These are phyloP conservation scores for Talaromyces verruculosus DNA, from an alignment of 2,329 filamentous ascomycete species.

Conservation along the genomic window DNA sequence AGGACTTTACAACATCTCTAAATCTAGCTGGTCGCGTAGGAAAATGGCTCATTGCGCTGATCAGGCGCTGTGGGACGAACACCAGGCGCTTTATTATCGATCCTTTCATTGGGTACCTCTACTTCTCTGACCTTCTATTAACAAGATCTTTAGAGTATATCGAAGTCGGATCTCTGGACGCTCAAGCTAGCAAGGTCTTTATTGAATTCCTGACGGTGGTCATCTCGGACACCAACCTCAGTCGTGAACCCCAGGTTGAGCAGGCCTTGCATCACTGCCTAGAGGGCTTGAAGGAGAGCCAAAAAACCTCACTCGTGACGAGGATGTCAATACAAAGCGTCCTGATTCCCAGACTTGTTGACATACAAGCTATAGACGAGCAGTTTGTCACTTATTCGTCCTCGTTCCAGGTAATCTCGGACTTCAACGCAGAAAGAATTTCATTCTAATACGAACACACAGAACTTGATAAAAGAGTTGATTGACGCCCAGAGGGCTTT, in stretches of 20 bases:
- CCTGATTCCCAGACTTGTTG: conserved; percentile 29
- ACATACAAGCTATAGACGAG: conserved; percentile 26
- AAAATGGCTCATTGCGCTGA: conserved; percentile 32
- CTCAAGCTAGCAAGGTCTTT: conserved; percentile 31
- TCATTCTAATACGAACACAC: neutral
- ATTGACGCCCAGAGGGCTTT: conserved; percentile 3
- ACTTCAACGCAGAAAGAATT: neutral
- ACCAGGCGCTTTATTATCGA: conserved; percentile 24
- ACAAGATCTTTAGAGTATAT: conserved; percentile 26
- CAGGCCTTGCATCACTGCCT: conserved; percentile 32
- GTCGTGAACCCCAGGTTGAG: conserved; percentile 32
- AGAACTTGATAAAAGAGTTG: conserved; percentile 3
- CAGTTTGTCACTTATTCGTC: conserved; percentile 28
- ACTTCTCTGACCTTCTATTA: conserved; percentile 27
- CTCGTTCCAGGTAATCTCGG: conserved; percentile 34
- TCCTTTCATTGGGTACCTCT: conserved; percentile 32
- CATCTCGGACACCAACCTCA: conserved; percentile 28
- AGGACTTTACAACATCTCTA: conserved; percentile 36
- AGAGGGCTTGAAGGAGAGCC: conserved; percentile 28
- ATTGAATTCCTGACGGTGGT: conserved; percentile 36
- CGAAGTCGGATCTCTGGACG: conserved; percentile 26
- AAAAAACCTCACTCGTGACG: conserved; percentile 25
- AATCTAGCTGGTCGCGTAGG: conserved; percentile 38
- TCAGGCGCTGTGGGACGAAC: conserved; percentile 23
- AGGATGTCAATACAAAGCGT: conserved; percentile 29